Conservation (phyloP, 2,329 filamentous ascomycete species). For the Phaeomoniella chlamydospora region DNA sequence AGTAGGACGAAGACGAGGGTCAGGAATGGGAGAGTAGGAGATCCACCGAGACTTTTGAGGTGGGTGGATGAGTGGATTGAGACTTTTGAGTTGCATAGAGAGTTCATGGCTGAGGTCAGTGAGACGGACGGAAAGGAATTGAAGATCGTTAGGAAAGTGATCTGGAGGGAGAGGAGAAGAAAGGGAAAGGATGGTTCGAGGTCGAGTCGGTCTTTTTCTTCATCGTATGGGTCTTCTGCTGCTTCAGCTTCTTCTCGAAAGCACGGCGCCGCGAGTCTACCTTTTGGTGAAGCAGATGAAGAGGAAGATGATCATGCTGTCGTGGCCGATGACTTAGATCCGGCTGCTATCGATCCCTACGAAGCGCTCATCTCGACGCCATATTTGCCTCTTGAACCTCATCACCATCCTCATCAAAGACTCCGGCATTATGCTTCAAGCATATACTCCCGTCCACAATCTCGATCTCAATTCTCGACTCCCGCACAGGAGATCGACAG, state of each 20-base stretch:
- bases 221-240: too few relatives aligned
- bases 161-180: slow-evolving; percentile 1
- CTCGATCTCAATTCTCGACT: too few relatives aligned
- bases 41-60: slow-evolving; percentile 12
- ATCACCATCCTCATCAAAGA: too few relatives aligned
- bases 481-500: too few relatives aligned
- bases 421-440: too few relatives aligned
- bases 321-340: slow-evolving; percentile 1
- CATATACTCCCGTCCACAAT: too few relatives aligned
- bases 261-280: too few relatives aligned
- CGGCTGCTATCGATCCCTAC: slow-evolving; percentile 4
- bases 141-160: neutral
- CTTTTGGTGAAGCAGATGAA: neutral
- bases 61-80: slow-evolving; percentile 17
- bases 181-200: slow-evolving; percentile 2
- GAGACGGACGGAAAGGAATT: neutral
- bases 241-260: too few relatives aligned
- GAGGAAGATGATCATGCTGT: neutral
- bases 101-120: slow-evolving; percentile 4
- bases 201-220: too few relatives aligned
- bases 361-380: neutral
- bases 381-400: neutral
- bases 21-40: too few relatives aligned
- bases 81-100: slow-evolving; percentile 2
- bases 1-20: neutral